Percentiles rank a stretch among this genome's conserved stretches.
Evolutionary conservation across 495 filamentous ascomycete genomes (phyloP).

Genomic region (Aspergillus panamensis): DNA sequence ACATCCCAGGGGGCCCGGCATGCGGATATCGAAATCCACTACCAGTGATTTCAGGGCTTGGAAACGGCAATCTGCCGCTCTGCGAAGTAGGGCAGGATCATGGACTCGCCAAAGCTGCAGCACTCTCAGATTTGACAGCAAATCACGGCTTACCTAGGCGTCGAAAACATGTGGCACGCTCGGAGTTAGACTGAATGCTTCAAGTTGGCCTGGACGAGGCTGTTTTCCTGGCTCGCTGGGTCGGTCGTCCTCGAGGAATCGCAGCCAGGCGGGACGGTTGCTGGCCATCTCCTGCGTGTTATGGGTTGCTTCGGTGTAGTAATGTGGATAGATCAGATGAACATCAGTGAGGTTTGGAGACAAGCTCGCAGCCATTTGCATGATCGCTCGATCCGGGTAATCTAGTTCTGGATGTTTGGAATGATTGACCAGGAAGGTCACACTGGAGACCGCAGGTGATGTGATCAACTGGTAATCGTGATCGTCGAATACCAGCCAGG

Average conservation of each 20-base stretch:
- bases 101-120: conserved; percentile 3
- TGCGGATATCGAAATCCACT: background rate
- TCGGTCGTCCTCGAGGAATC: background rate
- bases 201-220: background rate
- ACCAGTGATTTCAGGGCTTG: conserved; percentile 4
- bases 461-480: conserved; percentile 4
- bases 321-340: background rate
- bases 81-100: background rate
- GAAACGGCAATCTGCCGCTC: background rate
- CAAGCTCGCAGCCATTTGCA: conserved; percentile 1
- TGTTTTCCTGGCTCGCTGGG: background rate
- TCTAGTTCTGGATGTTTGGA: background rate
- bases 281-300: background rate
- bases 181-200: background rate
- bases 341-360: conserved; percentile 6
- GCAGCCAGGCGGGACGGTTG: background rate
- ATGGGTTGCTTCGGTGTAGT: too few species aligned
- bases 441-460: conserved; percentile 2
- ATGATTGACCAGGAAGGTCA: background rate
- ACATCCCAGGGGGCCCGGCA: background rate
- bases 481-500: background rate
- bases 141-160: background rate
- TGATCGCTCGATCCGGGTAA: conserved; percentile 1
- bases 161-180: background rate
- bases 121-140: conserved; percentile 3